These are phyloP conservation scores for Fonsecaea monophora DNA, from an alignment of 2,329 filamentous ascomycete genomes.

Conservation along the genomic window DNA sequence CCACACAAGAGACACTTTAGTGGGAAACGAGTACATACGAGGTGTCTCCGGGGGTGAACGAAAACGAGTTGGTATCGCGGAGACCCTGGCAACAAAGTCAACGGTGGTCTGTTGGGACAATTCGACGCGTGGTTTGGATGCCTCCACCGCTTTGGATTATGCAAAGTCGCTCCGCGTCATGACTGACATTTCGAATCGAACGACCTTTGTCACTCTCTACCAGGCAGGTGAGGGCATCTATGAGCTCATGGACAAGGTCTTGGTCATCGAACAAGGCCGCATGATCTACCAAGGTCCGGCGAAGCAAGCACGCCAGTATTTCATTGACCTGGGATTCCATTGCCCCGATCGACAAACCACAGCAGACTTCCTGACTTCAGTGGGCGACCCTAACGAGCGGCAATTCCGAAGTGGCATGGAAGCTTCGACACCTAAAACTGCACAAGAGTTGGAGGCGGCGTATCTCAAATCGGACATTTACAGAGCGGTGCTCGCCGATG, in stretches of 20 bases:
- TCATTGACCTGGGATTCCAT: slow-evolving; percentile 69
- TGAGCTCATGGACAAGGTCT: slow-evolving; percentile 78
- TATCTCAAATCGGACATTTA: slow-evolving; percentile 71
- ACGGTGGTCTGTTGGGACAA: slow-evolving; percentile 82
- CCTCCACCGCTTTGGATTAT: slow-evolving; percentile 79
- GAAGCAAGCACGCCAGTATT: slow-evolving; percentile 68
- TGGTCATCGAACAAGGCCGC: slow-evolving; percentile 76
- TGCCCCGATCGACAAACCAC: slow-evolving; percentile 70
- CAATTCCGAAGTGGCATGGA: slow-evolving; percentile 71
- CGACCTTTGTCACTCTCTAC: slow-evolving; percentile 74
- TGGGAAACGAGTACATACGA: slow-evolving; percentile 75
- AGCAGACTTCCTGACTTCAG: slow-evolving; percentile 76
- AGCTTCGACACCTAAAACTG: slow-evolving; percentile 69
- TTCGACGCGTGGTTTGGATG: slow-evolving; percentile 78
- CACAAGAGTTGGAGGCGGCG: slow-evolving; percentile 70
- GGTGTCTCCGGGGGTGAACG: slow-evolving; percentile 81
- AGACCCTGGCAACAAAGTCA: slow-evolving; percentile 75
- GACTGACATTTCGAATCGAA: slow-evolving; percentile 76
- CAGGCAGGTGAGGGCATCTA: slow-evolving; percentile 74
- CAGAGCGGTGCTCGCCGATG: slow-evolving; percentile 65
- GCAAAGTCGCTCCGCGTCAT: slow-evolving; percentile 73
- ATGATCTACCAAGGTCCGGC: slow-evolving; percentile 71
- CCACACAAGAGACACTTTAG: slow-evolving; percentile 75
- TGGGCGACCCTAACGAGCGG: slow-evolving; percentile 76
- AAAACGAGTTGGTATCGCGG: slow-evolving; percentile 80